phyloP scores from a whole-genome alignment of 2,329 filamentous ascomycete species.

The Talaromyces sp. region DNA sequence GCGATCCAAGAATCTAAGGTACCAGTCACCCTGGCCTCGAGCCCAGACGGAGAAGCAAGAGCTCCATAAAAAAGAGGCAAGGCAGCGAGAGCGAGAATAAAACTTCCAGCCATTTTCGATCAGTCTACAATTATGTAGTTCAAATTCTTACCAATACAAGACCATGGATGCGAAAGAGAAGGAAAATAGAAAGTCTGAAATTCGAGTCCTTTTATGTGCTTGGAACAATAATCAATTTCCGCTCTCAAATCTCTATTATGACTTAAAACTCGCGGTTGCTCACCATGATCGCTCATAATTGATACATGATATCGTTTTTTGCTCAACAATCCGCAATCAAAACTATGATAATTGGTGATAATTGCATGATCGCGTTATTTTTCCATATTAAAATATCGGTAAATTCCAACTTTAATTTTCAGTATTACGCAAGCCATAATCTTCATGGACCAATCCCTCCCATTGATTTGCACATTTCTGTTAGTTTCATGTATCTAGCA shows the following conservation, averaged over 20 bases:
- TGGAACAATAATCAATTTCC: not conserved
- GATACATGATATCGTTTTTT: not conserved
- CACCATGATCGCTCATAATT: not conserved
- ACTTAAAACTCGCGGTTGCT: not conserved
- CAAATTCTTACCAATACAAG: not conserved
- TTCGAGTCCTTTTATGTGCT: not conserved
- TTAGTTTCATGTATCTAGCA: not conserved
- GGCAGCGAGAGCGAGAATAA: not conserved
- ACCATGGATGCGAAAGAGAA: not conserved
- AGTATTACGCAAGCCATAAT: not conserved
- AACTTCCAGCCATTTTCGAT: not conserved
- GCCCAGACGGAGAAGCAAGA: not conserved
- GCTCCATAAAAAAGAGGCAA: not conserved
- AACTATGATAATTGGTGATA: not conserved
- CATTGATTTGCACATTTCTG: not conserved
- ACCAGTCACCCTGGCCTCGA: not conserved
- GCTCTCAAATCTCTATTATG: not conserved
- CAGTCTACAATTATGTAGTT: not conserved
- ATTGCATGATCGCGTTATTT: not conserved
- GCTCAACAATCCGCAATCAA: not conserved
- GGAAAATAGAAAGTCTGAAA: not conserved
- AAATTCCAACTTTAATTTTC: not conserved
- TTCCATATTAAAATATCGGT: not conserved
- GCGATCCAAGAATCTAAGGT: constrained; percentile 6
- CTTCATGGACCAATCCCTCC: not conserved